These are phyloP conservation scores for Metschnikowia hibisci DNA, from an alignment of 805 yeast genomes.

Conservation along the genomic window DNA sequence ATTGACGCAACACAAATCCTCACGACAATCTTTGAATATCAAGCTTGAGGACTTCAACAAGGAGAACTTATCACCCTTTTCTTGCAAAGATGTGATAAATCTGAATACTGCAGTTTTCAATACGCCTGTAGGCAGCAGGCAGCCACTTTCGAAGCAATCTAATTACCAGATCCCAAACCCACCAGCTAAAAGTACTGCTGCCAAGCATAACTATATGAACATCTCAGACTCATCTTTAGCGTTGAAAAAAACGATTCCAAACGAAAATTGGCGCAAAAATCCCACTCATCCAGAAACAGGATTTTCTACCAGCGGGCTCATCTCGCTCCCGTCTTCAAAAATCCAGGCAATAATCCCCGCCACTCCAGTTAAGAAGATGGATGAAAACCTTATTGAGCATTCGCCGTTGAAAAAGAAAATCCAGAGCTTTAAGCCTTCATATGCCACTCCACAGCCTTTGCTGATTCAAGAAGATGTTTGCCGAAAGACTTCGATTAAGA, in stretches of 20 bases:
- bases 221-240: conserved; percentile 38
- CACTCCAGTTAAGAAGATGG: conserved; percentile 66
- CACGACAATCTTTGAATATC: conserved; percentile 30
- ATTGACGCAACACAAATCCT: conserved; percentile 36
- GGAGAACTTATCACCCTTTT: conserved; percentile 8
- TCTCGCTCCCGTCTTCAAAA: conserved; percentile 49
- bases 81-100: neutral
- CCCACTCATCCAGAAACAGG: conserved; percentile 25
- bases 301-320: conserved; percentile 47
- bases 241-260: conserved; percentile 28
- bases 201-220: conserved; percentile 35
- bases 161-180: conserved; percentile 6
- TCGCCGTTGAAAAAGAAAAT: conserved; percentile 1
- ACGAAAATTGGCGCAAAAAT: conserved; percentile 3
- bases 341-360: conserved; percentile 51
- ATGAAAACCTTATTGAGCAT: conserved; percentile 1
- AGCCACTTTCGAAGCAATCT: conserved; percentile 6
- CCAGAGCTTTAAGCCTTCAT: neutral
- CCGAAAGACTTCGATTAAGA: conserved; percentile 35
- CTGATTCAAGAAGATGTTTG: conserved; percentile 18
- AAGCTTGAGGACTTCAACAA: conserved; percentile 23
- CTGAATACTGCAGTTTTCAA: neutral
- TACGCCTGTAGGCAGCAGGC: neutral
- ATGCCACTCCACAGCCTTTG: conserved; percentile 1
- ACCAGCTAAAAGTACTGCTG: neutral